Base-by-base conservation (phyloP, 2,329 filamentous ascomycete genomes). In the Aurifilum marmelostoma region DNA sequence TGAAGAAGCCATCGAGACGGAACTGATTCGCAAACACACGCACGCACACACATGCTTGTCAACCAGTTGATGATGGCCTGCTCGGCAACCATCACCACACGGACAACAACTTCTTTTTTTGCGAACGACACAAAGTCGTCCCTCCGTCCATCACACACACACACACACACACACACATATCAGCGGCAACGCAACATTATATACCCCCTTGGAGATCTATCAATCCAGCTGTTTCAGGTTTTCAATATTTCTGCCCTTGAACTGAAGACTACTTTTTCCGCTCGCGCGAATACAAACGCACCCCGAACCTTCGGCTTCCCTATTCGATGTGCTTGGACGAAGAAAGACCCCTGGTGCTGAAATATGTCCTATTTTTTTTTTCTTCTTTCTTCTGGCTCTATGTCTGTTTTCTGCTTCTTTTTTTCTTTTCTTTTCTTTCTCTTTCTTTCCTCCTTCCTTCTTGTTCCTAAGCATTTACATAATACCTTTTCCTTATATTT, bases 261-360 rank as follows among this genome's bases (percentile, higher is more conserved):
- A 61, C 68, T 61, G 61, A 71, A 71, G 69, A 71, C 67, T 61
- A 65, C 6, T 64, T 64, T 65, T 68, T 71, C 72, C 76, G 76
- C 76, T 77, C 76, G 76, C 76, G 76, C 76, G 75, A 76, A 74
- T 56, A 61, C 65, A 68, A 59, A 71, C 52, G 34, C 21, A 34
- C n/a, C 52, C n/a, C 39, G 39, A 47, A 34, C 37, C 24, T 37
- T 41, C 37, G 27, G 29, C 65, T 65, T 4, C 58, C 41, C 68
- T 65, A 67, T 67, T 70, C 8, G 67, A 71, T 63, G 71, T 68
- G 62, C 69, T 65, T 67, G 72, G 71, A 27, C 61, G 68, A 65
- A 27, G 63, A 69, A 66, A 67, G 67, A 66, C 65, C 54, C 67
- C 29, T n/a, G 29, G 29, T 43, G 9, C 59, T 18, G n/a, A 21